Base-by-base conservation (phyloP, 2,329 filamentous ascomycete genomes). In the Phaeosphaeria sp. region DNA sequence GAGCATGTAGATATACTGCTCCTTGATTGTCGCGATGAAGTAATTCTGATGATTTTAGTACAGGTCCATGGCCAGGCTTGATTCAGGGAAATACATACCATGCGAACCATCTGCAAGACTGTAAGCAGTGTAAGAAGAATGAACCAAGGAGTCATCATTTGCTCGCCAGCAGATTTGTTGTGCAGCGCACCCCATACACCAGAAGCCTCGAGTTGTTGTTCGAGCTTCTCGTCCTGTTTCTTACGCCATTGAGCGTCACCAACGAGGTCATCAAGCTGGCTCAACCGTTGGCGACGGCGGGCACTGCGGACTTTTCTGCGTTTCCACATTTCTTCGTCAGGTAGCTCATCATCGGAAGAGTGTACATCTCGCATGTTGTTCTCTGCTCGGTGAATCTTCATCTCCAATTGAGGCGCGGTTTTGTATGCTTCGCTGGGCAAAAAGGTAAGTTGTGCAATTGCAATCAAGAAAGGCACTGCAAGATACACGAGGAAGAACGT, bases 111-210 rank as follows among this genome's bases (percentile, higher is more conserved):
- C 73, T 84, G 82, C 25, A 84, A 60, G 46, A 84, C 76, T 2
- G 92, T 96, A 74, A 96, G 94, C 20, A 92, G 77, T 5, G 91
- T 90, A 67, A 96, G 91, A 39, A 96, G 83, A 33, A 92, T 81
- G 73, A 94, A 96, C 92, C 92, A 96, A 0, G 89, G 89, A 5
- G 89, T 91, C 15, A 81, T 75, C 69, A 96, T 90, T 79, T 97
- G 93, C 67, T 90, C 81, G 43, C 83, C 72, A 0, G 90, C 89
- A 0, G 89, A 85, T 66, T 84, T 83, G 55, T 88, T 87, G 73
- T 97, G 93, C 80, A 96, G 84, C 22, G 89, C 89, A 44, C 93
- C 93, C 90, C 91, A 96, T 41, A 96, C 90, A 13, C 91, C 91
- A 25, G 88, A 90, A 3, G 83, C 84, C 51, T 85, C 82, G 52